Conservation (phyloP, 108 stramenopile genomes). For the Cyclotella sp. region DNA sequence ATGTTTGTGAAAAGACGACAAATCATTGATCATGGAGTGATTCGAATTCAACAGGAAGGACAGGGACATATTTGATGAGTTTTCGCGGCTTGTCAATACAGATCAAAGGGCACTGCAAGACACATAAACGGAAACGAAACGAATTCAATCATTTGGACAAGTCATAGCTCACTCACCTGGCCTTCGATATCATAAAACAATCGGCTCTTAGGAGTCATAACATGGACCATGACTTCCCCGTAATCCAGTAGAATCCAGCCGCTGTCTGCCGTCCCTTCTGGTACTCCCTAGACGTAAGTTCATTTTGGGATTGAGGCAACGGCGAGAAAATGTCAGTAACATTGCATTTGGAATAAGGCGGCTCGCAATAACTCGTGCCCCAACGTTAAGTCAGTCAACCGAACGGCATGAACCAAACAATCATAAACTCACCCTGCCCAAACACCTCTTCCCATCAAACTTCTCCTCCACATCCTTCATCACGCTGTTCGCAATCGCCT, state of each 20-base stretch:
- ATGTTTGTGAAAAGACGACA: background rate
- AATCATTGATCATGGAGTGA: background rate
- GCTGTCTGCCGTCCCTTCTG: slow-evolving; percentile 88
- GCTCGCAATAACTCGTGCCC: too few relatives aligned
- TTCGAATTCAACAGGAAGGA: too few relatives aligned
- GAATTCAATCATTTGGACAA: background rate
- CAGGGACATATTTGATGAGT: background rate
- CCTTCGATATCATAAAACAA: slow-evolving; percentile 92
- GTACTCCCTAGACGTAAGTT: slow-evolving; percentile 69
- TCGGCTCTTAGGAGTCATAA: slow-evolving; percentile 92
- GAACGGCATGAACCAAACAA: too few relatives aligned
- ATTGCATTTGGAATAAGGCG: too few relatives aligned
- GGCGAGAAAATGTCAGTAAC: background rate
- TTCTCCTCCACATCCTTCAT: slow-evolving; percentile 75
- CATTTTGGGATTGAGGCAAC: background rate
- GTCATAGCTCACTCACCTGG: slow-evolving; percentile 18
- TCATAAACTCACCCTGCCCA: slow-evolving; percentile 41
- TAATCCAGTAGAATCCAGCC: slow-evolving; percentile 96
- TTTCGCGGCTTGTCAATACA: too few relatives aligned
- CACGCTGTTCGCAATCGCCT: slow-evolving; percentile 91
- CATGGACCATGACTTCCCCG: slow-evolving; percentile 90
- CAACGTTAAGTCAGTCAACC: too few relatives aligned
- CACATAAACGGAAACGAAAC: too few relatives aligned
- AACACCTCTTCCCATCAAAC: slow-evolving; percentile 48
- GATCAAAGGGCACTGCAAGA: too few relatives aligned